Percentiles rank a stretch among this genome's conserved stretches.
Conservation (phyloP, 805 yeast species). For the Nakazawaea laoshanensis region DNA sequence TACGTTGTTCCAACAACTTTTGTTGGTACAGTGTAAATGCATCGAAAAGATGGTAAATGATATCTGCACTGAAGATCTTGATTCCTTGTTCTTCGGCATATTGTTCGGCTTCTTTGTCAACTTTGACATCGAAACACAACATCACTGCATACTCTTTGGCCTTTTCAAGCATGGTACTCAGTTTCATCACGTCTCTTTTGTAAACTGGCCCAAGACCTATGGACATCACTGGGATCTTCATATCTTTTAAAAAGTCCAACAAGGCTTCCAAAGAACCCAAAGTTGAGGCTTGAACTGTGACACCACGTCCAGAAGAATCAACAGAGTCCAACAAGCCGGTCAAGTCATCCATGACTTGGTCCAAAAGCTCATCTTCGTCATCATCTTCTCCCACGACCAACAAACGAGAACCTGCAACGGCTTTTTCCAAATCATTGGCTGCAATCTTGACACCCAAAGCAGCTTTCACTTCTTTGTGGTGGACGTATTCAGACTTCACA, state of each 20-base stretch:
- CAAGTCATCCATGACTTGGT: conserved; percentile 97
- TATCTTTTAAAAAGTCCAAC: conserved; percentile 91
- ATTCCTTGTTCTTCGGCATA: conserved; percentile 92
- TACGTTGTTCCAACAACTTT: conserved; percentile 79
- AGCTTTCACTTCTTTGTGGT: conserved; percentile 96
- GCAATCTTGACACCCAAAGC: conserved; percentile 98
- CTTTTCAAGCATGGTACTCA: conserved; percentile 92
- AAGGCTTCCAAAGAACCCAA: conserved; percentile 97
- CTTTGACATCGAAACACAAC: conserved; percentile 96
- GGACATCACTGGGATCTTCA: conserved; percentile 99
- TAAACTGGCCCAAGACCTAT: conserved; percentile 97
- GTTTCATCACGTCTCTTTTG: conserved; percentile 97
- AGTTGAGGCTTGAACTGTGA: conserved; percentile 96
- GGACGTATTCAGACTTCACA: conserved; percentile 92
- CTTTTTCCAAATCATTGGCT: conserved; percentile 95
- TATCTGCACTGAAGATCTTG: conserved; percentile 90
- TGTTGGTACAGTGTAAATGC: conserved; percentile 88
- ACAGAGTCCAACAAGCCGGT: conserved; percentile 92
- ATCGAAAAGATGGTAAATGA: conserved; percentile 94
- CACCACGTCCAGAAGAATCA: conserved; percentile 94
- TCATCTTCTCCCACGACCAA: conserved; percentile 94
- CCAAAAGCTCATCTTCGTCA: conserved; percentile 95
- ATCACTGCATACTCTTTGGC: conserved; percentile 95
- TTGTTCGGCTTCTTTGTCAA: conserved; percentile 97
- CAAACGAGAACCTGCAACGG: conserved; percentile 97